Base-by-base conservation (phyloP, 2,329 filamentous ascomycete genomes). In the Aureobasidium sp. region DNA sequence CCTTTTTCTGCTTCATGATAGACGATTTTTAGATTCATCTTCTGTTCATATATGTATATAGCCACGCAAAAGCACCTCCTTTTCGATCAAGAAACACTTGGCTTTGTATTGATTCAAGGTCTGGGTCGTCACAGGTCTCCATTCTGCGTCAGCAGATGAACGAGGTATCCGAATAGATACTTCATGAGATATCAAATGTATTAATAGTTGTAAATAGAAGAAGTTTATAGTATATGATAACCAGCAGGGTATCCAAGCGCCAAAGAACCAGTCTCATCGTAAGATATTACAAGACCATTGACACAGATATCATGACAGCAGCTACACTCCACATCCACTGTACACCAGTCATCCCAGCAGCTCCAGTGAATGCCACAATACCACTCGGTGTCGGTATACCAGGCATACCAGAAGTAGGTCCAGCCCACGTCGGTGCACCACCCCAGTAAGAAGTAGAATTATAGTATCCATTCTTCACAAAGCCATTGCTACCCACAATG, bases 401-500 rank as follows among this genome's bases (percentile, higher is more conserved):
- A 40, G 43, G 76, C 69, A 67, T 56, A 18, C 66, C 74, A 36
- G 27, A 59, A 4, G 55, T 59, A 11, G 68, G 43, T 62, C 72
- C 42, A 68, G 74, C 53, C 72, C 13, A 36, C 33, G 70, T 0
- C 69, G 70, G 27, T 33, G 71, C 7, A 10, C 36, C 50, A 55
- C 20, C 55, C 27, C 20, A n/a, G 29, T 54, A 58, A 23, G 25
- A 7, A 16, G 53, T 43, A 10, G 62, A 23, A 20, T 51, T 51
- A n/a, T 29, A 65, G 4, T 40, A 45, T 15, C 40, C 50, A 43
- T 53, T 63, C 61, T 66, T 69, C 31, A 68, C 65, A 53, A 70
- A 69, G 4, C 65, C 69, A 23, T 71, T 69, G 33, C 66, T 67
- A 11, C 64, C 68, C 29, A 65, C 69, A 45, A 75, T 74, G 53